phyloP scores from a whole-genome alignment of 1,284 basidiomycete genomes.

The Schizophyllum commune region DNA sequence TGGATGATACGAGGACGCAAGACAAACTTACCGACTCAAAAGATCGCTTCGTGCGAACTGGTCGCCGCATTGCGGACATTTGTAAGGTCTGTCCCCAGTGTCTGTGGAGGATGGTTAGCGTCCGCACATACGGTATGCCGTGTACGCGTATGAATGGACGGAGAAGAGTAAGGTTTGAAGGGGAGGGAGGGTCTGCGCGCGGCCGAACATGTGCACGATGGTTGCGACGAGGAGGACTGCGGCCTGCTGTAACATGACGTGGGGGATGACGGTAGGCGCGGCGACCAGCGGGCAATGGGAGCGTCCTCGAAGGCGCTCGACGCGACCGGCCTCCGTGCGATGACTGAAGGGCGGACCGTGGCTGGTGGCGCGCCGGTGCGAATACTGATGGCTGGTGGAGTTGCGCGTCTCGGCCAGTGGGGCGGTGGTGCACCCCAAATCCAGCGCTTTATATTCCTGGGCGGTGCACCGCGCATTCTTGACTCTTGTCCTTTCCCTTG shows the following conservation, averaged over 20 bases:
- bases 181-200: neutral
- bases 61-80: constrained; percentile 83
- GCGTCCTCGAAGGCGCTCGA: neutral
- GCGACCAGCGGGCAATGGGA: neutral
- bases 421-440: neutral
- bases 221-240: neutral
- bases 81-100: constrained; percentile 89
- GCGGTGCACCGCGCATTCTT: neutral
- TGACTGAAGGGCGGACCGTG: neutral
- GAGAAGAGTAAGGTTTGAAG: constrained; percentile 1
- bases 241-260: neutral
- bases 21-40: constrained; percentile 49
- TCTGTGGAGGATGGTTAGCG: constrained; percentile 35
- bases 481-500: neutral
- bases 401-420: neutral
- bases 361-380: neutral
- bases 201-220: neutral
- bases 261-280: neutral
- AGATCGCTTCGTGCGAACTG: constrained; percentile 54
- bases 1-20: constrained; percentile 4
- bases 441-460: neutral
- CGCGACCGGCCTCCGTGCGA: too few relatives aligned
- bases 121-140: constrained; percentile 1
- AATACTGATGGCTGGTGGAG: neutral
- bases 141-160: neutral